These are phyloP conservation scores for Thinopyrum elongatum DNA, from an alignment of 176 grass and related monocot genomes.

Conservation along the genomic window DNA sequence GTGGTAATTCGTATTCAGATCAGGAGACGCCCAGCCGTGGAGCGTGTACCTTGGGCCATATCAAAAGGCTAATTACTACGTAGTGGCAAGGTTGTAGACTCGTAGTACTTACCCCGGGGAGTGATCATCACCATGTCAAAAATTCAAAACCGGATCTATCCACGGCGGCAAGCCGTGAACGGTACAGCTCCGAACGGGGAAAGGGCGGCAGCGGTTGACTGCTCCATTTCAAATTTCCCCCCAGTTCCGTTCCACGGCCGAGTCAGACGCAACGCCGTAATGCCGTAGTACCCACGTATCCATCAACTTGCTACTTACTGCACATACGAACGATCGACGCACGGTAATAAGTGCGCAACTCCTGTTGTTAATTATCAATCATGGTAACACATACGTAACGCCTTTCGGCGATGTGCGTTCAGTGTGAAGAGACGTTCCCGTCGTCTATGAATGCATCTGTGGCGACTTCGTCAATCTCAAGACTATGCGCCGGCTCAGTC, in stretches of 20 bases:
- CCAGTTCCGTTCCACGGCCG: not conserved
- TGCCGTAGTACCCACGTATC: not conserved
- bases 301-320: not conserved
- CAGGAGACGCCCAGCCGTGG: not conserved
- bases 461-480: no score
- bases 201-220: not conserved
- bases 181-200: not conserved
- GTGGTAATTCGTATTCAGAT: no score
- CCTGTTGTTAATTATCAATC: not conserved
- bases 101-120: not conserved
- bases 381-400: no score
- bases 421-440: accelerated
- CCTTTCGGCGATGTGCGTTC: no score
- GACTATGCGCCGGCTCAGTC: no score
- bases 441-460: no score
- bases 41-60: not conserved
- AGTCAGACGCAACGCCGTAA: not conserved
- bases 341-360: not conserved
- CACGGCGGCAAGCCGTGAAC: not conserved
- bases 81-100: not conserved
- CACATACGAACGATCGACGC: no score
- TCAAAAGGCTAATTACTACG: not conserved
- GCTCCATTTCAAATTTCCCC: not conserved
- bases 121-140: not conserved
- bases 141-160: not conserved